Conservation (phyloP, 306 rosid genomes). For the Delonix regia region DNA sequence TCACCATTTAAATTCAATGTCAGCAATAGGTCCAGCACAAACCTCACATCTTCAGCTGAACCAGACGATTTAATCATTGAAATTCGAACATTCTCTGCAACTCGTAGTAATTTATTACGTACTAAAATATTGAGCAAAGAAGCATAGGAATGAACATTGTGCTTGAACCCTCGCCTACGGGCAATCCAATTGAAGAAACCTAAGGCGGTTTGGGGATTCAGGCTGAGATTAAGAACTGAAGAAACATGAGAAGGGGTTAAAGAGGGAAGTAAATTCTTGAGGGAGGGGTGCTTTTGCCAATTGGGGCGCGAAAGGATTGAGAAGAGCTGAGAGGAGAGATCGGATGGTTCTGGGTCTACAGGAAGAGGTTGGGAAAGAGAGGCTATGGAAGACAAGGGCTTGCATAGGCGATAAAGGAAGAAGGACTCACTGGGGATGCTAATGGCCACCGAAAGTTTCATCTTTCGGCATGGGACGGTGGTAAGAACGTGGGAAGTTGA, state of each 20-base stretch:
- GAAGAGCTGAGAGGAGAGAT: slow-evolving; percentile 53
- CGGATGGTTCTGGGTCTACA: slow-evolving; percentile 23
- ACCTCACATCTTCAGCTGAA: slow-evolving; percentile 45
- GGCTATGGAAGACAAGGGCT: slow-evolving; percentile 42
- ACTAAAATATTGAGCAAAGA: slow-evolving; percentile 55
- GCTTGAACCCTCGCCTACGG: slow-evolving; percentile 49
- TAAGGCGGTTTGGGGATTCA: slow-evolving; percentile 51
- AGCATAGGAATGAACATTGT: slow-evolving; percentile 54
- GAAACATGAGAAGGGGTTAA: slow-evolving; percentile 57
- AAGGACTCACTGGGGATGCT: slow-evolving; percentile 39
- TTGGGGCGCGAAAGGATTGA: slow-evolving; percentile 58
- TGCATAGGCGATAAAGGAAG: slow-evolving; percentile 24
- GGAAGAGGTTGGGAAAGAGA: slow-evolving; percentile 39
- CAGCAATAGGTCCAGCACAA: slow-evolving; percentile 50
- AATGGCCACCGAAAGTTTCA: slow-evolving; percentile 43
- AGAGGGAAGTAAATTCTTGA: slow-evolving; percentile 48
- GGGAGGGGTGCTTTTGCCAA: slow-evolving; percentile 67
- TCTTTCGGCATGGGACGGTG: slow-evolving; percentile 31
- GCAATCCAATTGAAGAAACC: slow-evolving; percentile 62
- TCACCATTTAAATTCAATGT: slow-evolving; percentile 35
- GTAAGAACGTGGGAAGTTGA: background rate
- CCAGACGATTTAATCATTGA: slow-evolving; percentile 54
- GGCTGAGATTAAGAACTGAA: slow-evolving; percentile 43
- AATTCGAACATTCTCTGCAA: slow-evolving; percentile 54
- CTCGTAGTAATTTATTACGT: slow-evolving; percentile 39